These are phyloP conservation scores for Suillus spraguei DNA, from an alignment of 768 basidiomycete species.

Conservation along the genomic window DNA sequence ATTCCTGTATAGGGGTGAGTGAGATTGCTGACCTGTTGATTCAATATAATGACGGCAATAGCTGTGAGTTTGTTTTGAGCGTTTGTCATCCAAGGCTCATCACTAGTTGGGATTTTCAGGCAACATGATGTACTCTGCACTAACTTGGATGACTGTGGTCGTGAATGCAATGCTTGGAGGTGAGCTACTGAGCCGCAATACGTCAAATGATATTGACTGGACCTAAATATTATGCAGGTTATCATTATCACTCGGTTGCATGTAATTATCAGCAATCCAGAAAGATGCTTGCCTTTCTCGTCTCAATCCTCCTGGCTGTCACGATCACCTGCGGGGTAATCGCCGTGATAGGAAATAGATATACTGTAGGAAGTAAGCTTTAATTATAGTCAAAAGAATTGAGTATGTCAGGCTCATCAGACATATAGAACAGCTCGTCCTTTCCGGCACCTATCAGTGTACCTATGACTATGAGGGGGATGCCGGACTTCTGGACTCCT, in stretches of 20 bases:
- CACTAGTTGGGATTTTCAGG: neutral
- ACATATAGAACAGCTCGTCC: neutral
- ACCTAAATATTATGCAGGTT: neutral
- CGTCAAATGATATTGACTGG: neutral
- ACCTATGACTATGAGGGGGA: neutral
- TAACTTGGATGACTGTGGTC: neutral
- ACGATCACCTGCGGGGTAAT: neutral
- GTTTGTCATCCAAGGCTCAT: neutral
- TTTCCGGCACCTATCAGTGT: neutral
- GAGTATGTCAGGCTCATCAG: neutral
- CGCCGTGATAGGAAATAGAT: neutral
- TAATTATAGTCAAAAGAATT: neutral
- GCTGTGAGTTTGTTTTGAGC: neutral
- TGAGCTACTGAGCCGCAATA: neutral
- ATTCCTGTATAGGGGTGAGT: neutral
- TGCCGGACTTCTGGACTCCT: neutral
- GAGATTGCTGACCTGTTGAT: neutral
- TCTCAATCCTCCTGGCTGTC: neutral
- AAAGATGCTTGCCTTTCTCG: conserved; percentile 4
- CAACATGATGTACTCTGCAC: neutral
- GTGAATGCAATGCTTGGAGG: conserved; percentile 4
- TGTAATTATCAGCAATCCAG: conserved; percentile 3
- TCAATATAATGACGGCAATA: neutral
- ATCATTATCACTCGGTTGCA: conserved; percentile 1
- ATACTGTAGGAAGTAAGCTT: neutral